Evolutionary conservation across 208 protist genomes (phyloP), one percentile per base, ranked within the genome.

Genomic region (Trypanosomatidae sp.): DNA sequence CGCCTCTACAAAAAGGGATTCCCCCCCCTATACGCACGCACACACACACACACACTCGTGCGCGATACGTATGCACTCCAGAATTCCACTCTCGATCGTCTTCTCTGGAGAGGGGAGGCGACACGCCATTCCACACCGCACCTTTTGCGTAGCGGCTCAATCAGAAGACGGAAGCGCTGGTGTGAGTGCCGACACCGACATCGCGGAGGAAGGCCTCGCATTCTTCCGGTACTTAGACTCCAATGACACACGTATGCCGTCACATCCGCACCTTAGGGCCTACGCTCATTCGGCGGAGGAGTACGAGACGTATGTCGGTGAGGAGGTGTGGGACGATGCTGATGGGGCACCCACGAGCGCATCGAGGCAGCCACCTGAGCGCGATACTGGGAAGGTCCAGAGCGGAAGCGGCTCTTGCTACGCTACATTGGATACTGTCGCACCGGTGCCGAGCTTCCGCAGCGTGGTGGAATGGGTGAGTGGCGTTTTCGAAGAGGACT

Each of bases 291-390:
- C 80, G 2, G 73, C 90, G 1, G 81, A 87, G 52, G 86, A 84
- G 44, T 97, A 95, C 76, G 84, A 95, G 56, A 94, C 90, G 22
- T 95, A 94, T 66, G 84, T 87, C 17, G 92, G 92, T 0, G 92
- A 97, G 75, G 90, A 95, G 46, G 88, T 83, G n/a, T 91, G 87
- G 88, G 28, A 74, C 33, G 25, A 67, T 13, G 60, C 64, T 28
- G 30, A 9, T 22, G 47, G n/a, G 17, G 46, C 19, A 8, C n/a
- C 59, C 1, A 71, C 44, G 47, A 65, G 41, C 9, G 19, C 28
- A 9, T 30, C 43, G 1, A 12, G 58, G 19, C 52, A 43, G 30
- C 10, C 62, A 66, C 50, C 47, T 41, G 36, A 2, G 4, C 41
- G 41, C 10, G 49, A 67, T 7, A 22, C 55, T 5, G 72, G 66